Evolutionary conservation across 2,329 filamentous ascomycete genomes (phyloP).

Genomic region (Trichoderma atrobrunneum): DNA sequence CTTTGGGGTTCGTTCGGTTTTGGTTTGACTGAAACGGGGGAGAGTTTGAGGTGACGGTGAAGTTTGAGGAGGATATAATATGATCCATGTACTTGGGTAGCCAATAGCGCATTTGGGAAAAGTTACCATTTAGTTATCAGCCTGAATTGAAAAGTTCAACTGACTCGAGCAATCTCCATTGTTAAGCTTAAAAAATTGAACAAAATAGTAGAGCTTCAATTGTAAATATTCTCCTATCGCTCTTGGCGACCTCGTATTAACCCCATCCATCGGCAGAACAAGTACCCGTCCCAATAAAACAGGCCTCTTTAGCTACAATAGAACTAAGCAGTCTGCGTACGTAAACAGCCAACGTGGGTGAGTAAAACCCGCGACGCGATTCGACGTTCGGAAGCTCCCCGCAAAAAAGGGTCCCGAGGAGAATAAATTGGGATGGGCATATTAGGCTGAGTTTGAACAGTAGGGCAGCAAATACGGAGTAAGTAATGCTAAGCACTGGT

Average conservation of each 20-base stretch:
- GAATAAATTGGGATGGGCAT: not conserved
- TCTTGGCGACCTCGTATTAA: not conserved
- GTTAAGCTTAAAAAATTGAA: not conserved
- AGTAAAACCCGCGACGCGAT: conserved; percentile 2
- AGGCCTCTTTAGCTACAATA: not conserved
- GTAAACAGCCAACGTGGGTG: not conserved
- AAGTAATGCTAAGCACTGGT: not conserved
- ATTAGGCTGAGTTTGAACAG: conserved; percentile 4
- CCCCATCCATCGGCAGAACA: not conserved
- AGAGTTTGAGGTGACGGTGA: not conserved
- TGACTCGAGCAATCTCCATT: not conserved
- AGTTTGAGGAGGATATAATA: not conserved
- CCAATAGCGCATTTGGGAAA: not conserved
- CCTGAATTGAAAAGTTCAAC: not conserved
- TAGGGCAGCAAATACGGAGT: not conserved
- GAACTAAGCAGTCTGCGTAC: not conserved
- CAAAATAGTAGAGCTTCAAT: not conserved
- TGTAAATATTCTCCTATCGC: not conserved
- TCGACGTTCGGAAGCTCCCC: conserved; percentile 1
- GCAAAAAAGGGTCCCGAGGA: not conserved
- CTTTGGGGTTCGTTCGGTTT: not conserved
- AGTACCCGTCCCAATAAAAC: not conserved
- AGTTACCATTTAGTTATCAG: not conserved
- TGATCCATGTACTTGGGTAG: not conserved
- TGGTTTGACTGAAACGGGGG: not conserved